phyloP scores from a whole-genome alignment of 352 stramenopile species.

The Globisporangium acanthophoron region DNA sequence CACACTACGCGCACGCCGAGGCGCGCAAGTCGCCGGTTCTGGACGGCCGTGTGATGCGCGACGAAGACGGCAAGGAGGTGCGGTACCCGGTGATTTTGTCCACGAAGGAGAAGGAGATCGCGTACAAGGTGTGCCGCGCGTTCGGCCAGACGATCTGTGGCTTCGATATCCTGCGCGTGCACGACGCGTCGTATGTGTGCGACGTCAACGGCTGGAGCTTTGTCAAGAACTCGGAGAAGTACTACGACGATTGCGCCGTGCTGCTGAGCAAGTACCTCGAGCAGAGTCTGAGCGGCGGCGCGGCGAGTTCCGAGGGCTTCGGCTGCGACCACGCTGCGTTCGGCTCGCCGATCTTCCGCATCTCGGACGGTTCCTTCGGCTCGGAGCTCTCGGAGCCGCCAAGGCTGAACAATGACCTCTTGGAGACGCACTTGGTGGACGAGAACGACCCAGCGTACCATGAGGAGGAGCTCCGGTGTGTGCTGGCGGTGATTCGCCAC shows the following conservation, averaged over 20 bases:
- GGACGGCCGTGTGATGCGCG: constrained; percentile 96
- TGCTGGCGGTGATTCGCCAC: constrained; percentile 98
- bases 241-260: constrained; percentile 97
- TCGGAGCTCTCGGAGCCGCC: constrained; percentile 59
- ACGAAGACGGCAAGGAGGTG: constrained; percentile 97
- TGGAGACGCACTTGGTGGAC: constrained; percentile 16
- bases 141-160: constrained; percentile 95
- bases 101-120: constrained; percentile 98
- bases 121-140: constrained; percentile 78
- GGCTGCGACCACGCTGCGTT: constrained; percentile 46
- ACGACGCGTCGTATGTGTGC: constrained; percentile 94
- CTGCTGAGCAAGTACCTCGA: constrained; percentile 87
- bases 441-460: constrained; percentile 27
- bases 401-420: constrained; percentile 20
- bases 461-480: constrained; percentile 97
- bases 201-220: constrained; percentile 99
- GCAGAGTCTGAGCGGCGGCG: constrained; percentile 34
- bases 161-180: constrained; percentile 97
- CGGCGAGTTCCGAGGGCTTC: constrained; percentile 33
- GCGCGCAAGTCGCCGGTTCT: constrained; percentile 99
- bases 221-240: constrained; percentile 99
- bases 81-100: constrained; percentile 99
- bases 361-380: constrained; percentile 35
- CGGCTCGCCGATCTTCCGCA: constrained; percentile 55
- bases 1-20: constrained; percentile 99